A percentile compares a stretch with the other conserved stretches of the same genome.
Evolutionary conservation across 2,329 filamentous ascomycete species (phyloP).

Genomic region (Phyllosticta paracitricarpa): DNA sequence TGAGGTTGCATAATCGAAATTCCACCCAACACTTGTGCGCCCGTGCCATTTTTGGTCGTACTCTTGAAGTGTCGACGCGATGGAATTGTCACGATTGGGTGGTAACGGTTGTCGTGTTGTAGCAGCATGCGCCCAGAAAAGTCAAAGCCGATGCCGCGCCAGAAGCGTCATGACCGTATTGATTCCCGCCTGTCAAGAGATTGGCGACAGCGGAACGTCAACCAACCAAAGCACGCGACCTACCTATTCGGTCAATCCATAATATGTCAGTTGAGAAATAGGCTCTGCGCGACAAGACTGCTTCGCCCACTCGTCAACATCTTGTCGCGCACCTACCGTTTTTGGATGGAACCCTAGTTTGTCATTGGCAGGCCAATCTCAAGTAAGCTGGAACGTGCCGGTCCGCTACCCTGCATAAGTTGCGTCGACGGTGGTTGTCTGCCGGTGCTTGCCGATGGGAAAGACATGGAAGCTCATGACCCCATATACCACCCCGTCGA

Average conservation of each 20-base stretch:
- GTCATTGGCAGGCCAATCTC: background rate
- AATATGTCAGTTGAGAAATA: background rate
- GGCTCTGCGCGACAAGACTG: background rate
- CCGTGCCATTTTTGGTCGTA: background rate
- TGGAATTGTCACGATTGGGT: background rate
- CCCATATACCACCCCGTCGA: background rate
- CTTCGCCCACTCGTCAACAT: background rate
- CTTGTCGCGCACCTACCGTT: background rate
- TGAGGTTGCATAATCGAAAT: background rate
- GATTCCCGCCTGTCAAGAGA: background rate
- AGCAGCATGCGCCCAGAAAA: background rate
- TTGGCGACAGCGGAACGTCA: background rate
- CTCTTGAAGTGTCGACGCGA: background rate
- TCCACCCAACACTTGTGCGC: background rate
- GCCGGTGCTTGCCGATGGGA: background rate
- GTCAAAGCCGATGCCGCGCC: background rate
- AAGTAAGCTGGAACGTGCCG: background rate
- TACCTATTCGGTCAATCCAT: background rate
- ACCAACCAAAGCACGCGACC: background rate
- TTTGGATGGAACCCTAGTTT: background rate
- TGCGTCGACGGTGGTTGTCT: background rate
- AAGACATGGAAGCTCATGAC: background rate
- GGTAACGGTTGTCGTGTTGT: background rate
- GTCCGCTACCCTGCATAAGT: background rate
- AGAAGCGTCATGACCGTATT: background rate